A percentile compares a stretch with the other conserved stretches of the same genome.
Evolutionary conservation across 164 flowering plant genomes (phyloP).

Genomic region (Malania oleifera): DNA sequence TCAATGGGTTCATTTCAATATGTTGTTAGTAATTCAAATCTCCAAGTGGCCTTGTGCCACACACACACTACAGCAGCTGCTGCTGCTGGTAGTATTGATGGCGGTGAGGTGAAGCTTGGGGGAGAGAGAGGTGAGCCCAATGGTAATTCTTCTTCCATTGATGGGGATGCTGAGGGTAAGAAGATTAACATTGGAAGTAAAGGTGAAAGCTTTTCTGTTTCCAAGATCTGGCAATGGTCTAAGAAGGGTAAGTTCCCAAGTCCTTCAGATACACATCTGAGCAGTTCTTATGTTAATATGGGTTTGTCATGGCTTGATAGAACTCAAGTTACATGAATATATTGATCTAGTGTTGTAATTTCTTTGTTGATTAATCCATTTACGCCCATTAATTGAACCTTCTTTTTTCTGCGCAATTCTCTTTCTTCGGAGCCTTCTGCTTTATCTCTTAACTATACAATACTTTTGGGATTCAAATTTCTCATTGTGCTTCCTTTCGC

Average conservation of each 20-base stretch:
- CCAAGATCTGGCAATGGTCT: conserved; percentile 75
- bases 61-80: conserved; percentile 17
- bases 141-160: conserved; percentile 22
- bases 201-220: conserved; percentile 72
- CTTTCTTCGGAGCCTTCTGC: neutral
- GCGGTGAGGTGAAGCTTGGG: conserved; percentile 12
- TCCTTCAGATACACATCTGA: conserved; percentile 27
- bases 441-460: neutral
- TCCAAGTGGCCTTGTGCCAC: conserved; percentile 42
- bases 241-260: conserved; percentile 44
- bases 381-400: neutral
- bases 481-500: neutral
- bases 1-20: conserved; percentile 76
- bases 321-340: conserved; percentile 15
- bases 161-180: conserved; percentile 42
- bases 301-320: conserved; percentile 25
- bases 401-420: too few relatives aligned
- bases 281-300: conserved; percentile 19
- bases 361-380: neutral
- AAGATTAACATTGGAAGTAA: conserved; percentile 41
- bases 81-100: too few relatives aligned
- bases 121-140: conserved; percentile 26
- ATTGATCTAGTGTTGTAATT: conserved; percentile 5
- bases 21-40: conserved; percentile 46
- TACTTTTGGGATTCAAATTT: neutral